Evolutionary conservation across 2,329 filamentous ascomycete species (phyloP), one percentile per base, ranked within the genome.

Genomic region (Fusarium pseudonygamai): DNA sequence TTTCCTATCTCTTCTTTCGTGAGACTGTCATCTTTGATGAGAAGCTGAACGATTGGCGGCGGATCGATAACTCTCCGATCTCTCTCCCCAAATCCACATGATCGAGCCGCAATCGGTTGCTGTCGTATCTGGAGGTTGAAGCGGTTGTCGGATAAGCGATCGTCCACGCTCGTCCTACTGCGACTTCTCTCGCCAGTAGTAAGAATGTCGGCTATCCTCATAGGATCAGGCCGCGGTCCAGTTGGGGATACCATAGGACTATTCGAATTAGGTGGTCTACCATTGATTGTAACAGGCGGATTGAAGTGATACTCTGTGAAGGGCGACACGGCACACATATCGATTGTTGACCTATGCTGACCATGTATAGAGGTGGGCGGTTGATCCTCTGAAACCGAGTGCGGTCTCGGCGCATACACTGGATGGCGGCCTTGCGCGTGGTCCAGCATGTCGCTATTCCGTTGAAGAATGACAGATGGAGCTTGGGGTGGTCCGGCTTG

Each of bases 1-100:
- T 79, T 78, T 42, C 78, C 80, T 22, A 85, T 82, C 71, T 93
- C 90, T 50, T 90, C 87, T 45, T 85, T 82, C 16, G 88, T 85
- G 32, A 87, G 79, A 26, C 79, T 84, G 3, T 88, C 85, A 69
- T 92, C 88, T 58, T 90, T 88, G 63, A 94, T 88, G 34, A 86
- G 84, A 52, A 96, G 87, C 79, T 96, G 91, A 28, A 96, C 88
- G 77, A 96, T 96, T 20, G 93, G 93, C 6, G 93, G 93, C 45
- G 93, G 93, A 78, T 96, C 93, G 71, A 96, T 93, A 22, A 95
- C 93, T 70, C 93, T 88, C 43, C 93, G 89, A 79, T 96, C 93
- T 72, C 93, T 87, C 81, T 96, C 93, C 68, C 93, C 93, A 79
- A 95, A 96, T 3, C 93, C 93, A 77, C 93, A 96, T 46, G 93